Percentiles rank a stretch among this genome's conserved stretches.
Evolutionary conservation across 2,329 filamentous ascomycete species (phyloP).

Genomic region (Sporothrix euskadiensis): DNA sequence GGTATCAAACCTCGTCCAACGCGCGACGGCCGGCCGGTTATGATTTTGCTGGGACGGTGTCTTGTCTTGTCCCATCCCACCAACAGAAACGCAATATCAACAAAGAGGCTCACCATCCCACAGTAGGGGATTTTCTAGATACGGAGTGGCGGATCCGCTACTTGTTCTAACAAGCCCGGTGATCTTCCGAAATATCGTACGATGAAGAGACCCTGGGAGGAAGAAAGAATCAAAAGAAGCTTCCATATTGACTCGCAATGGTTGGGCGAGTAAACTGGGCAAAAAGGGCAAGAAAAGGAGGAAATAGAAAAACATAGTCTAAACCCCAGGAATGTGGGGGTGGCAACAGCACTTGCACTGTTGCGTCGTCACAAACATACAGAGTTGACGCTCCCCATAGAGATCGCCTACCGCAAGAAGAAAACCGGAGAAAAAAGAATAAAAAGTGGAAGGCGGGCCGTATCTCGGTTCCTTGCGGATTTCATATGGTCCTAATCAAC

Average conservation of each 20-base stretch:
- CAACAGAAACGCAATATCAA: background rate
- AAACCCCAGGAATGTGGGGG: background rate
- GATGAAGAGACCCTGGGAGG: background rate
- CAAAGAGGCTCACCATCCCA: background rate
- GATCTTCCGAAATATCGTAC: conserved; percentile 3
- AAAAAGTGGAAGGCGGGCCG: background rate
- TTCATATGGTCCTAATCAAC: background rate
- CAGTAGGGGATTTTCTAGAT: background rate
- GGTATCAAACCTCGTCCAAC: background rate
- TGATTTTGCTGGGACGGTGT: background rate
- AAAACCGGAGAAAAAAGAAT: background rate
- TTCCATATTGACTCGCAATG: background rate
- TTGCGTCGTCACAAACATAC: background rate
- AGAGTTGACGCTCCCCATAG: background rate
- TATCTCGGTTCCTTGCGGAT: background rate
- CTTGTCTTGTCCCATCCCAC: background rate
- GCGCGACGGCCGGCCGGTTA: background rate
- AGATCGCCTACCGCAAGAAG: background rate
- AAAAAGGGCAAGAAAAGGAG: background rate
- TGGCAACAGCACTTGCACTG: background rate
- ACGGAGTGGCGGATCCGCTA: background rate
- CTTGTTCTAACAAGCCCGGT: background rate
- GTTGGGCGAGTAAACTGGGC: background rate
- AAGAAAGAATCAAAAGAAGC: background rate
- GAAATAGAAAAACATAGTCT: background rate